These are phyloP conservation scores for Lodderomyces orthopsilosis DNA, from an alignment of 1,139 yeast species.

Conservation along the genomic window DNA sequence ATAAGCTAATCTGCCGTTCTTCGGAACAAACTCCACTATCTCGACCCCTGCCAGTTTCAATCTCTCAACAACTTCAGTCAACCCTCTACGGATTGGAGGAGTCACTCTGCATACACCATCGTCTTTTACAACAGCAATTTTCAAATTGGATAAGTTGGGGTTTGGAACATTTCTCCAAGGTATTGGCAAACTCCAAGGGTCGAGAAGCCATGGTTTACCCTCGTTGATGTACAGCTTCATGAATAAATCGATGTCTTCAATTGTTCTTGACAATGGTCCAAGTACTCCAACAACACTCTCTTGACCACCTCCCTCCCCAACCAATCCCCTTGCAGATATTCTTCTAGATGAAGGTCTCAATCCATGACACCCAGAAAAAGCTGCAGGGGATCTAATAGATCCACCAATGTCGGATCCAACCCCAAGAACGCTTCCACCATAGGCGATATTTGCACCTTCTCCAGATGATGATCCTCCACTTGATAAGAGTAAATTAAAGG, in stretches of 20 bases:
- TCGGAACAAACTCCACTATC: conserved; percentile 49
- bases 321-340: conserved; percentile 49
- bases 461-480: conserved; percentile 41
- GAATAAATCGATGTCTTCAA: conserved; percentile 64
- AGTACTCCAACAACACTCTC: conserved; percentile 57
- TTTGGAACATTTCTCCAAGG: conserved; percentile 59
- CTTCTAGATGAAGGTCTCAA: conserved; percentile 68
- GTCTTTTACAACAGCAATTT: conserved; percentile 40
- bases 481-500: conserved; percentile 28
- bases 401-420: conserved; percentile 62
- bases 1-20: conserved; percentile 46
- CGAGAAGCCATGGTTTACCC: conserved; percentile 70
- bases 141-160: conserved; percentile 39
- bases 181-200: conserved; percentile 51
- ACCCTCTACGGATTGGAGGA: conserved; percentile 54
- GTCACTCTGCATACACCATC: conserved; percentile 39
- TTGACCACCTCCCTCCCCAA: conserved; percentile 55
- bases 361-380: conserved; percentile 60
- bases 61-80: conserved; percentile 25
- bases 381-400: conserved; percentile 47
- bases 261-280: conserved; percentile 61
- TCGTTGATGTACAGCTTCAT: conserved; percentile 54
- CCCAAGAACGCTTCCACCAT: conserved; percentile 47
- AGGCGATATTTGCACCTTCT: conserved; percentile 34
- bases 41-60: conserved; percentile 31